These are phyloP conservation scores for Puya raimondii DNA, from an alignment of 176 grass and related monocot species.

Conservation along the genomic window DNA sequence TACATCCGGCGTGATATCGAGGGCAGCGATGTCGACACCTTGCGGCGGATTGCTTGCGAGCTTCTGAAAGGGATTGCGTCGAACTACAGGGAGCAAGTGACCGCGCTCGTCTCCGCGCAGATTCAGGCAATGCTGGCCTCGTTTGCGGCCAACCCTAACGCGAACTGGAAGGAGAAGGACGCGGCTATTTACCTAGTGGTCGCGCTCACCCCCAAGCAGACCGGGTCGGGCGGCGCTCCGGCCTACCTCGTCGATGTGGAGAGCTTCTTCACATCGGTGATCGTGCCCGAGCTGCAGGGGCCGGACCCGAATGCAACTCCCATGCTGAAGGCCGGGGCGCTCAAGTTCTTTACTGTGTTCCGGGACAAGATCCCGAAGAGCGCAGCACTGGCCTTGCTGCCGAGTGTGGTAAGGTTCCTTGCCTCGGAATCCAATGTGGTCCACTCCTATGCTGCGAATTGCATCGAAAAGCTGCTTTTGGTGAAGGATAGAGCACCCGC, in stretches of 20 bases:
- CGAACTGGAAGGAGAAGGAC: slow-evolving; percentile 98
- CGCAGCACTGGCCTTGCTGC: slow-evolving; percentile 43
- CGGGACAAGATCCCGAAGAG: slow-evolving; percentile 77
- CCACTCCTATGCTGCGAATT: slow-evolving; percentile 87
- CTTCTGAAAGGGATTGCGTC: slow-evolving; percentile 68
- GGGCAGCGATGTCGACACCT: slow-evolving; percentile 78
- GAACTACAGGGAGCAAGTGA: slow-evolving; percentile 84
- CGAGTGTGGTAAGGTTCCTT: slow-evolving; percentile 63
- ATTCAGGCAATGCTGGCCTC: slow-evolving; percentile 78
- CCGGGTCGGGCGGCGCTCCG: slow-evolving; percentile 46
- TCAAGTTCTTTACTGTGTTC: slow-evolving; percentile 96
- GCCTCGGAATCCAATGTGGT: slow-evolving; percentile 85
- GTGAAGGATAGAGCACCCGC: slow-evolving; percentile 41
- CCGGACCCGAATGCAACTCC: slow-evolving; percentile 59
- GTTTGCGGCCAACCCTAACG: slow-evolving; percentile 39
- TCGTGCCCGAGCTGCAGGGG: slow-evolving; percentile 70
- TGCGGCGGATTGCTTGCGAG: slow-evolving; percentile 72
- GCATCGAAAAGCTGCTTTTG: slow-evolving; percentile 76
- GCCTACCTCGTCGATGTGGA: slow-evolving; percentile 72
- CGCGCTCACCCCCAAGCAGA: slow-evolving; percentile 51
- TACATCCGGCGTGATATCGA: slow-evolving; percentile 91
- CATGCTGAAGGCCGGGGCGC: slow-evolving; percentile 85
- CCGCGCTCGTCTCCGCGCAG: slow-evolving; percentile 49
- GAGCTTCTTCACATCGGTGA: slow-evolving; percentile 86
- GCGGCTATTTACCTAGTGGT: slow-evolving; percentile 92